A percentile compares a stretch with the other conserved stretches of the same genome.
These are phyloP conservation scores for Xylaria digitata DNA, from an alignment of 2,329 filamentous ascomycete genomes.

Conservation along the genomic window DNA sequence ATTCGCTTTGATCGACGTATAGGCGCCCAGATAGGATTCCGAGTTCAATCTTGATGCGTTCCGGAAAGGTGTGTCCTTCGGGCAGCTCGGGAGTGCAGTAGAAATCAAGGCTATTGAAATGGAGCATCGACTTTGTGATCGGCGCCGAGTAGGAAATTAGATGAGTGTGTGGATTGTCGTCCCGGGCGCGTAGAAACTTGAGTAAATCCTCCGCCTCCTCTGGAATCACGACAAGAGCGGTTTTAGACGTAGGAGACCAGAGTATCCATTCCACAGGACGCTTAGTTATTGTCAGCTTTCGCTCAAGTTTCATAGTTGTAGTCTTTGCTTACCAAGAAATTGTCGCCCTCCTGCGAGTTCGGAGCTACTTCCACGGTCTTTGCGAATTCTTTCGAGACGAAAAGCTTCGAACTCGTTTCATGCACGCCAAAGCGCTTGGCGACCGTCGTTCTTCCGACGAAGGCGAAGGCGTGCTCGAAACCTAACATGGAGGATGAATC, in stretches of 20 bases:
- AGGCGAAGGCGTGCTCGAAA: conserved; percentile 57
- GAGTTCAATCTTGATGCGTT: conserved; percentile 67
- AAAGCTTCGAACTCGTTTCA: conserved; percentile 47
- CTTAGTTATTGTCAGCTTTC: conserved; percentile 42
- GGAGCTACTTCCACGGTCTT: conserved; percentile 53
- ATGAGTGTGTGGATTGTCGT: conserved; percentile 50
- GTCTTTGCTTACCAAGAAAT: conserved; percentile 45
- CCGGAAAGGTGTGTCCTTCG: conserved; percentile 54
- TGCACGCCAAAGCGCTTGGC: conserved; percentile 51
- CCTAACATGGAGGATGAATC: conserved; percentile 48
- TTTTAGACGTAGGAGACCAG: conserved; percentile 59
- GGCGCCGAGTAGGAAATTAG: conserved; percentile 71
- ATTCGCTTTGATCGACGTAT: conserved; percentile 66
- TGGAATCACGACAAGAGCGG: conserved; percentile 68
- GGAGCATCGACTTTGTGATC: conserved; percentile 68
- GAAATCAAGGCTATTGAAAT: conserved; percentile 66
- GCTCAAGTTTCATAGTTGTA: neutral
- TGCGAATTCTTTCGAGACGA: conserved; percentile 60
- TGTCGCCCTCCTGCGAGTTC: conserved; percentile 43
- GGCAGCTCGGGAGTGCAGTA: conserved; percentile 64
- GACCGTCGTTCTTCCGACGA: conserved; percentile 52
- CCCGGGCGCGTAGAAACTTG: conserved; percentile 51
- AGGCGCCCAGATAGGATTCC: conserved; percentile 71
- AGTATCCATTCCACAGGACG: conserved; percentile 71
- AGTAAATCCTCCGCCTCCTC: conserved; percentile 72